Evolutionary conservation across 331 rosid species (phyloP).

Genomic region (Stylosanthes scabra): DNA sequence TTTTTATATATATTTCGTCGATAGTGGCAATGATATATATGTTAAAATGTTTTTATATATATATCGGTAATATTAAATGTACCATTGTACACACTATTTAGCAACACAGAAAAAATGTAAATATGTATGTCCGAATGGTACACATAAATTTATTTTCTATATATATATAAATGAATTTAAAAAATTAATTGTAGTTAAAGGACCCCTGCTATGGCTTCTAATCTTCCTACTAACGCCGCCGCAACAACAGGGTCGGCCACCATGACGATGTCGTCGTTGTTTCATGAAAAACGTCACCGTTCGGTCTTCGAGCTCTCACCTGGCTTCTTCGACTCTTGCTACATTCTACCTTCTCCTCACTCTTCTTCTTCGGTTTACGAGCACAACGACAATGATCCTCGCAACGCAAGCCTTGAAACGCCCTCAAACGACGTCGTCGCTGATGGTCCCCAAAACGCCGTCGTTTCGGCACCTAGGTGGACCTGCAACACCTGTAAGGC

Average conservation of each 20-base stretch:
- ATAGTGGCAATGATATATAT: too few relatives aligned
- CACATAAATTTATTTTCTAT: too few relatives aligned
- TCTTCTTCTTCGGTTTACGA: conserved; percentile 48
- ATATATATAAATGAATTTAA: too few relatives aligned
- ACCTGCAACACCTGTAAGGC: conserved; percentile 90
- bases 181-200: too few relatives aligned
- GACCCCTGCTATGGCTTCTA: conserved; percentile 54
- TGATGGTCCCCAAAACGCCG: conserved; percentile 44
- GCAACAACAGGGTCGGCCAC: neutral
- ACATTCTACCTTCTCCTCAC: conserved; percentile 66
- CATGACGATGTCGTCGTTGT: neutral
- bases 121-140: too few relatives aligned
- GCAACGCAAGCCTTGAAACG: conserved; percentile 16
- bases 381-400: conserved; percentile 31
- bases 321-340: conserved; percentile 66
- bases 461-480: conserved; percentile 52
- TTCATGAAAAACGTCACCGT: conserved; percentile 66
- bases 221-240: conserved; percentile 34
- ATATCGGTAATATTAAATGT: too few relatives aligned
- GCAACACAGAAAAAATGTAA: too few relatives aligned
- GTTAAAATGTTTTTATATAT: too few relatives aligned
- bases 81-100: too few relatives aligned
- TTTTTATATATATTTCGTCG: too few relatives aligned
- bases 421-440: conserved; percentile 36
- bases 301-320: conserved; percentile 70